Base-by-base conservation (phyloP, 768 basidiomycete species). In the Tylopilus plumbeoviolaceoides region DNA sequence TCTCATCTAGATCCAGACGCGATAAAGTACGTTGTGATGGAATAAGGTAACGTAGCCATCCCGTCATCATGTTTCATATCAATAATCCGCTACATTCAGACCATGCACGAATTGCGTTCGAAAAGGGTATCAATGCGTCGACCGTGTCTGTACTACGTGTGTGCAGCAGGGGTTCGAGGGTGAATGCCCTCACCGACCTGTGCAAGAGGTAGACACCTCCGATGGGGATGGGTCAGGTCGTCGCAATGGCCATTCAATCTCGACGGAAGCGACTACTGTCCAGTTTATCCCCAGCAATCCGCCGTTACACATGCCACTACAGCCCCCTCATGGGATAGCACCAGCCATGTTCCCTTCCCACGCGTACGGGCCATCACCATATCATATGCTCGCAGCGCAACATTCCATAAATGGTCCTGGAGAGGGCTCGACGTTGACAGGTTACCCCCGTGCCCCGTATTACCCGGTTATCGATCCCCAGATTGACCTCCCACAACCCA, bases 11-110 rank as follows among this genome's bases (percentile, higher is more conserved):
- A 50, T 52, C 45, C 55, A 84, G 83, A 67, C 80, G 78, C 31
- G 79, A 83, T 65, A 85, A 85, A 64, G 76, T 81, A 53, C 76
- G 81, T 5, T 85, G 84, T 63, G 78, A 82, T 59, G 83, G 83
- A 15, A 67, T 72, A 53, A 75, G 80, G 82, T 82, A 64, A 58
- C 62, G 57, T 53, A 33, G 47, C 12, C 50, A 49, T 43, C 50
- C 39, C 42, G n/a, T 31, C 17, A 46, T 45, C 35, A 33, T 43
- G 33, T 53, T 53, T 30, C 27, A 39, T 53, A 44, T 18, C 33
- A 39, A 53, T 44, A 8, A 58, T 44, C 23, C 45, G 46, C 52
- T 55, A 44, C 51, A 51, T 49, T 41, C 54, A 81, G 81, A 58
- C 80, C 81, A 45, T 82, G 81, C 59, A 53, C 68, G 20, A 70